Conservation (phyloP, 441 rosid genomes). For the Francoa sonchifolia region DNA sequence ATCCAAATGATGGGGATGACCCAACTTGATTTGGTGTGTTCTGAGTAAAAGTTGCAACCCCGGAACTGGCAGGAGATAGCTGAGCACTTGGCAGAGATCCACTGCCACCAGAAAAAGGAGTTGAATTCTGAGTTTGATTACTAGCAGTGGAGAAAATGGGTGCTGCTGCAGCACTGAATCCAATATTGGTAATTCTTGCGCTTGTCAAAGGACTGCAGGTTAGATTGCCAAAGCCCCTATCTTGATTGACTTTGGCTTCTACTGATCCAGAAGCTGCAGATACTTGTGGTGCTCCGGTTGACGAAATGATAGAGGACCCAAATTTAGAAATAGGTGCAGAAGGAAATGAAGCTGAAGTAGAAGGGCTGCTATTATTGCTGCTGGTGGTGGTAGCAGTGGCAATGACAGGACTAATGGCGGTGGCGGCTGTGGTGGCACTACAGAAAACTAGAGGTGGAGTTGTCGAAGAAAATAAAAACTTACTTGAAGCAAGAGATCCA, state of each 20-base stretch:
- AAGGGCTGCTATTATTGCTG: slow-evolving; percentile 8
- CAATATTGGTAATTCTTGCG: slow-evolving; percentile 27
- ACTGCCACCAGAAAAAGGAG: slow-evolving; percentile 23
- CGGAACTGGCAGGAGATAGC: slow-evolving; percentile 28
- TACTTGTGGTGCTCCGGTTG: slow-evolving; percentile 21
- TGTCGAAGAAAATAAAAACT: slow-evolving; percentile 19
- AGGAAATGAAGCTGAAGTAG: slow-evolving; percentile 14
- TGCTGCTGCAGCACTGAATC: slow-evolving; percentile 32
- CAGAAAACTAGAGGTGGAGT: no score
- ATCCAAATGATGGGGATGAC: slow-evolving; percentile 33
- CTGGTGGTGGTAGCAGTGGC: slow-evolving; percentile 12
- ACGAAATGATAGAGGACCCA: slow-evolving; percentile 25
- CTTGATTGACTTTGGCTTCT: slow-evolving; percentile 28
- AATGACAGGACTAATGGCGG: slow-evolving; percentile 13
- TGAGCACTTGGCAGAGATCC: slow-evolving; percentile 16
- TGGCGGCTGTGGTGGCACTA: slow-evolving; percentile 14
- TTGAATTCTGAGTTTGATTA: slow-evolving; percentile 33
- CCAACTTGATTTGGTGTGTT: slow-evolving; percentile 37
- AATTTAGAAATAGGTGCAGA: slow-evolving; percentile 26
- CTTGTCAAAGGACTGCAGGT: slow-evolving; percentile 20
- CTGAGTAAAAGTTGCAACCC: slow-evolving; percentile 34
- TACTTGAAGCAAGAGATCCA: slow-evolving; percentile 32
- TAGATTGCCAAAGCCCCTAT: slow-evolving; percentile 19
- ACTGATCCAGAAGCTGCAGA: slow-evolving; percentile 22
- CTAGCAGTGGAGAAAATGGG: slow-evolving; percentile 23